Percentiles rank a stretch among this genome's conserved stretches.
phyloP scores from a whole-genome alignment of 2,329 filamentous ascomycete species.

The Stachybotrys chlorohalonatus region DNA sequence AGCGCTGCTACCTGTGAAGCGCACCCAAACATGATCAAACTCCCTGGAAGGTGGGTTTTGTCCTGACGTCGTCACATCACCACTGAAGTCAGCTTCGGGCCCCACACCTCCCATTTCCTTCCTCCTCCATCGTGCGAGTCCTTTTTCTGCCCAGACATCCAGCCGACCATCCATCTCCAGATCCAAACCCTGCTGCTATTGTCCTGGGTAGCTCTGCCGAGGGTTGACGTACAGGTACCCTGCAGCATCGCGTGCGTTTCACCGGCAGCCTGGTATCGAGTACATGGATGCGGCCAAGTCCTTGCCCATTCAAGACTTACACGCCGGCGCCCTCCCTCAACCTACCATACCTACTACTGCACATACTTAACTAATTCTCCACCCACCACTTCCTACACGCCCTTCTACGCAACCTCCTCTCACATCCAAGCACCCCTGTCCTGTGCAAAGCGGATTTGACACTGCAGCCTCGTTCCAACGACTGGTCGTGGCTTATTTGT shows the following conservation, averaged over 20 bases:
- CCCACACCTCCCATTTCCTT: neutral
- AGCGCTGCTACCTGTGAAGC: neutral
- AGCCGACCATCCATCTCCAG: neutral
- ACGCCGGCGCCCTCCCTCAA: neutral
- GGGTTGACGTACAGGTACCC: neutral
- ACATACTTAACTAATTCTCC: neutral
- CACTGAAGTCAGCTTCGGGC: neutral
- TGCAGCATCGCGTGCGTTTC: neutral
- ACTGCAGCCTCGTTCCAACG: neutral
- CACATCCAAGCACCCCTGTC: neutral
- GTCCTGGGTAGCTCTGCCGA: neutral
- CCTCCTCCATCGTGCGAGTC: neutral
- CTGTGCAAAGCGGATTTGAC: neutral
- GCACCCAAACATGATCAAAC: neutral
- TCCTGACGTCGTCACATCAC: neutral
- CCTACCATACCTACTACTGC: neutral
- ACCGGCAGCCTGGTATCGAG: neutral
- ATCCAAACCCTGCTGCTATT: neutral
- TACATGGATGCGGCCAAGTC: neutral
- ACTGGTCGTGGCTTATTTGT: neutral
- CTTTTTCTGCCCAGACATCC: neutral
- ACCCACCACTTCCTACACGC: neutral
- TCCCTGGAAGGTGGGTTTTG: neutral
- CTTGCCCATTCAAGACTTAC: neutral
- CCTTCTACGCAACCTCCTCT: neutral